These are phyloP conservation scores for Citropsis articulata DNA, from an alignment of 345 rosid genomes.

Conservation along the genomic window DNA sequence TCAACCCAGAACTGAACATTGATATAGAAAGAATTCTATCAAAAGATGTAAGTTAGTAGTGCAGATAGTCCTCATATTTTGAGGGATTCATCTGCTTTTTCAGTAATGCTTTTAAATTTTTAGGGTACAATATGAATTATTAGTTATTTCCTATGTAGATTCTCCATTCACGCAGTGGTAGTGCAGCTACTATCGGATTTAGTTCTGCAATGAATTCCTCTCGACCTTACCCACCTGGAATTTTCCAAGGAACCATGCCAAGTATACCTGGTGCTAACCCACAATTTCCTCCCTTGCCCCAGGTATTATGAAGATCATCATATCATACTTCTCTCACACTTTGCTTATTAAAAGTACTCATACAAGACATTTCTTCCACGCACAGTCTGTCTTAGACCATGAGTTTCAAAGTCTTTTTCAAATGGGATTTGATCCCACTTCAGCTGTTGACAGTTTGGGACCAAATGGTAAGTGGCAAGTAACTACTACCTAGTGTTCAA, in stretches of 20 bases:
- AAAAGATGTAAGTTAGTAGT: slow-evolving; percentile 67
- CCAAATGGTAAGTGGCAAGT: slow-evolving; percentile 45
- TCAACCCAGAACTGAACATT: slow-evolving; percentile 70
- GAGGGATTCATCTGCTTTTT: not conserved
- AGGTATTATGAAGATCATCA: slow-evolving; percentile 35
- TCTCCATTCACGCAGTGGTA: slow-evolving; percentile 55
- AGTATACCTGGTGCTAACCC: slow-evolving; percentile 44
- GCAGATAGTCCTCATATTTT: not conserved
- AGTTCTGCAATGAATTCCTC: slow-evolving; percentile 44
- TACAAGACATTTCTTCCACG: not conserved
- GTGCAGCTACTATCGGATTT: slow-evolving; percentile 42
- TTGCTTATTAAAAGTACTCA: not conserved
- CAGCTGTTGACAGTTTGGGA: slow-evolving; percentile 55
- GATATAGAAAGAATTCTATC: slow-evolving; percentile 74
- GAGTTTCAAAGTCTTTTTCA: slow-evolving; percentile 74
- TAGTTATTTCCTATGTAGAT: slow-evolving; percentile 36
- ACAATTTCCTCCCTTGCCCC: slow-evolving; percentile 59
- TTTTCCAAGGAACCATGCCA: slow-evolving; percentile 50
- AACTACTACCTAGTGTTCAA: not conserved
- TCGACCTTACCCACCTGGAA: slow-evolving; percentile 35
- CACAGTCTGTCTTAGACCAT: slow-evolving; percentile 56
- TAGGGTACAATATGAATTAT: slow-evolving; percentile 11
- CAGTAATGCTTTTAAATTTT: not conserved
- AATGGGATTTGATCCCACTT: slow-evolving; percentile 68
- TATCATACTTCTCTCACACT: not conserved